A percentile compares a stretch with the other conserved stretches of the same genome.
phyloP scores from a whole-genome alignment of 1,139 yeast species.

The Kurtzmaniella quercitrusa region DNA sequence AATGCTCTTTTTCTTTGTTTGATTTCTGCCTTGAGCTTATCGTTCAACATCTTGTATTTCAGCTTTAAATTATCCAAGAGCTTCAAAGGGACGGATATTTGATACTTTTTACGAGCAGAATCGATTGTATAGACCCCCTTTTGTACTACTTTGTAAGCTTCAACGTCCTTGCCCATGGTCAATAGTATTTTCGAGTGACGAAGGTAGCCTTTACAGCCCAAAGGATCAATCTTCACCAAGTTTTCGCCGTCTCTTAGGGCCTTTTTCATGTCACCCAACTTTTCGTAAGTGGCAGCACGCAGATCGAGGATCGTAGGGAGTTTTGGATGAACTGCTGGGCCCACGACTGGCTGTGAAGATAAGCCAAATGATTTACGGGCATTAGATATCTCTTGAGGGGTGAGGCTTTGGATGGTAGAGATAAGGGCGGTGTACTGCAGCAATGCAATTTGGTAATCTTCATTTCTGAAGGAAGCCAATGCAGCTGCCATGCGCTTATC shows the following conservation, averaged over 20 bases:
- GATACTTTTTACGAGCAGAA: slow-evolving; percentile 20
- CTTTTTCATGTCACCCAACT: slow-evolving; percentile 30
- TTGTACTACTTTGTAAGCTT: slow-evolving; percentile 41
- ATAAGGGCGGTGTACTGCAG: slow-evolving; percentile 2
- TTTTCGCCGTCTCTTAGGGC: slow-evolving; percentile 46
- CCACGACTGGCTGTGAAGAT: slow-evolving; percentile 21
- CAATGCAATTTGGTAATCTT: slow-evolving; percentile 5
- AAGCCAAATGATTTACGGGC: slow-evolving; percentile 4
- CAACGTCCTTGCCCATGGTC: slow-evolving; percentile 23
- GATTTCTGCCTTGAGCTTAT: slow-evolving; percentile 14
- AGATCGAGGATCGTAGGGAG: slow-evolving; percentile 36
- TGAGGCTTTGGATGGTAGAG: neutral
- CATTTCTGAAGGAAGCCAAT: slow-evolving; percentile 2
- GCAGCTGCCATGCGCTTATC: slow-evolving; percentile 2
- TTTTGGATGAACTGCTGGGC: slow-evolving; percentile 24
- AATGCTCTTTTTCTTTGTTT: neutral
- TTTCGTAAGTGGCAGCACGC: slow-evolving; percentile 59
- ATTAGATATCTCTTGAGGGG: neutral
- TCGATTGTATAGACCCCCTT: slow-evolving; percentile 36
- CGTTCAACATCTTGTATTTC: slow-evolving; percentile 22
- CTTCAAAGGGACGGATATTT: slow-evolving; percentile 22
- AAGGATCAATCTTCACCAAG: slow-evolving; percentile 46
- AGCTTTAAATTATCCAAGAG: slow-evolving; percentile 22
- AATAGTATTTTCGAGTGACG: slow-evolving; percentile 46
- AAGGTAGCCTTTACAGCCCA: slow-evolving; percentile 57